Conservation (phyloP, 208 protist genomes). For the Balamuthia mandrillaris region DNA sequence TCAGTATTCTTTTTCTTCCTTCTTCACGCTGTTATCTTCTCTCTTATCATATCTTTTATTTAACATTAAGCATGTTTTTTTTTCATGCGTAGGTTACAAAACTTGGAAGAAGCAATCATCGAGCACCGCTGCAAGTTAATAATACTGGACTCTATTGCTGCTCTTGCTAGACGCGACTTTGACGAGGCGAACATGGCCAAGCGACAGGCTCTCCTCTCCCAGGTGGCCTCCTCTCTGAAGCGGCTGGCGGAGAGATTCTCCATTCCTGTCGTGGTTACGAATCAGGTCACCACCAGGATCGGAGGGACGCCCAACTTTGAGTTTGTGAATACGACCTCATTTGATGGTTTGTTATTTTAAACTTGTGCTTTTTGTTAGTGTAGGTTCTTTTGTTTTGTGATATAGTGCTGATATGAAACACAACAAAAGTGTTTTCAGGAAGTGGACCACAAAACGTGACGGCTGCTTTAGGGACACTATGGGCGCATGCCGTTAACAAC, state of each 20-base stretch:
- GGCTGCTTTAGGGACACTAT: slow-evolving; percentile 6
- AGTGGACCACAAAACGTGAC: neutral
- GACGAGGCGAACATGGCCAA: no score
- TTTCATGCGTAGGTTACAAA: neutral
- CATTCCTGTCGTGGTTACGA: slow-evolving; percentile 17
- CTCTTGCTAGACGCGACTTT: no score
- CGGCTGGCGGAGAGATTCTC: slow-evolving; percentile 35
- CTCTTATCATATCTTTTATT: neutral
- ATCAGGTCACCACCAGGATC: slow-evolving; percentile 17
- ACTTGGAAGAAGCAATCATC: no score
- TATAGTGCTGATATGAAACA: neutral
- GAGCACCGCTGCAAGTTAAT: no score
- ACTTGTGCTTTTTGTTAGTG: neutral
- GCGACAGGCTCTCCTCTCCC: no score
- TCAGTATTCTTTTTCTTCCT: neutral
- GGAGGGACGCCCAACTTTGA: neutral
- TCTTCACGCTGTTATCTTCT: neutral
- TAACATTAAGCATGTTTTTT: no score
- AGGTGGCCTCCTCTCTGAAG: neutral
- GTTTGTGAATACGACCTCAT: neutral
- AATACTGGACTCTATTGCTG: no score
- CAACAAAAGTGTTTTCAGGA: neutral
- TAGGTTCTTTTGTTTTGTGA: neutral
- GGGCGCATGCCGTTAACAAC: slow-evolving; percentile 34
- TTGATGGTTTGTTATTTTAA: neutral